phyloP scores from a whole-genome alignment of 108 stramenopile species.

The Stephanodiscus triporus region DNA sequence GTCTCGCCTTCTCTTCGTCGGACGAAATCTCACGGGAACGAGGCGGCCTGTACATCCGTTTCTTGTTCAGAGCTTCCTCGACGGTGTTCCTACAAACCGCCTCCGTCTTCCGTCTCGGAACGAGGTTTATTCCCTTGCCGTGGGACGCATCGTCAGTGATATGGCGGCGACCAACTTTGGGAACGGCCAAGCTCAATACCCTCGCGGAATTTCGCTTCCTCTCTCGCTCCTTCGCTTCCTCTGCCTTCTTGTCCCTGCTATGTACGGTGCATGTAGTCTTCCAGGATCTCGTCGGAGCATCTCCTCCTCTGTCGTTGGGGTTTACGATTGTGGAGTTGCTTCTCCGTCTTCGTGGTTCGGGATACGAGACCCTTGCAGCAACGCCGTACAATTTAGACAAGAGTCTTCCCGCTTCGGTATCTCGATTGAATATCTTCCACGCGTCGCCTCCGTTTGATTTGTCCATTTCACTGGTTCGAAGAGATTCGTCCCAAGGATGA shows the following conservation, averaged over 20 bases:
- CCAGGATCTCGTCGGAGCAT: conserved; percentile 23
- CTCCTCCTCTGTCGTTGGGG: neutral
- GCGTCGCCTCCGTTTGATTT: neutral
- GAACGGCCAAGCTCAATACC: conserved; percentile 30
- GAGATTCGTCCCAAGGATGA: too few relatives aligned
- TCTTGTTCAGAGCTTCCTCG: conserved; percentile 17
- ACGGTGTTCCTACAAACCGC: conserved; percentile 3
- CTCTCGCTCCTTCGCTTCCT: conserved; percentile 27
- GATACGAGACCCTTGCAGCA: conserved; percentile 29
- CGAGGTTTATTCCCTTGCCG: conserved; percentile 18
- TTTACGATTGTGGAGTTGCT: neutral
- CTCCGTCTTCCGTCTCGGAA: conserved; percentile 40
- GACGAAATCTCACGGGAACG: conserved; percentile 22
- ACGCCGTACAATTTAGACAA: conserved; percentile 38
- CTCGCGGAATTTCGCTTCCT: conserved; percentile 24
- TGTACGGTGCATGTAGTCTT: conserved; percentile 38
- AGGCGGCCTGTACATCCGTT: conserved; percentile 34
- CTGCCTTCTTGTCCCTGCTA: conserved; percentile 14
- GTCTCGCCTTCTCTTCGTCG: conserved; percentile 33
- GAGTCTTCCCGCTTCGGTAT: conserved; percentile 42
- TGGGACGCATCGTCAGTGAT: neutral
- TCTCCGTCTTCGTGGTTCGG: conserved; percentile 25
- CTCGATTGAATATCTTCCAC: conserved; percentile 32
- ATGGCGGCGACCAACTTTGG: conserved; percentile 27
- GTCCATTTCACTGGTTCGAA: too few relatives aligned